Evolutionary conservation across 2,329 filamentous ascomycete species (phyloP).

Genomic region (Albophoma yamanashiensis): DNA sequence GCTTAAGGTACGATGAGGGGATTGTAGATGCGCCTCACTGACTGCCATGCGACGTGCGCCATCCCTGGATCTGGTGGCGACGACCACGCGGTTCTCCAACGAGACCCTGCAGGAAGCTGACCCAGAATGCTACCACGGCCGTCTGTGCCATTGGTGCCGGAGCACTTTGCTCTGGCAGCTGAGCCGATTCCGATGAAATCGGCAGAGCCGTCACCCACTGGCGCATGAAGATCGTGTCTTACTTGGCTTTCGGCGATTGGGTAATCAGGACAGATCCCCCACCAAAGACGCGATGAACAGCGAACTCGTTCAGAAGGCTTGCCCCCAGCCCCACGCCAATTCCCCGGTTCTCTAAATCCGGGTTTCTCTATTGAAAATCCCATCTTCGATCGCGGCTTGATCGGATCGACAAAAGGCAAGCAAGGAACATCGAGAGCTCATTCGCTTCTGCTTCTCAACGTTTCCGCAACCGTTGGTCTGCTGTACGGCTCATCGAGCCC

Average conservation of each 20-base stretch:
- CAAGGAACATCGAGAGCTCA: background rate
- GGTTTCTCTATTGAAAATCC: background rate
- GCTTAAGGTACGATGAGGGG: background rate
- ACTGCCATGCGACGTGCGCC: background rate
- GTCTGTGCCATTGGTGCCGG: background rate
- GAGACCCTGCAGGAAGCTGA: background rate
- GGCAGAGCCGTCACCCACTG: background rate
- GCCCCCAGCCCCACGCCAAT: background rate
- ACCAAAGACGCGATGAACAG: background rate
- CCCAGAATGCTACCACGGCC: background rate
- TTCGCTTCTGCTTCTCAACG: background rate
- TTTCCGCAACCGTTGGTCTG: background rate
- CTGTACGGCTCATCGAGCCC: background rate
- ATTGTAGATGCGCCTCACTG: background rate
- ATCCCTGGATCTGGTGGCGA: background rate
- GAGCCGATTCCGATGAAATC: background rate
- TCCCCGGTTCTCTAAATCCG: background rate
- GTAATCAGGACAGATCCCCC: background rate
- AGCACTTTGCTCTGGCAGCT: background rate
- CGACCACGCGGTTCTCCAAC: background rate
- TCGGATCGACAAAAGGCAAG: too few relatives aligned
- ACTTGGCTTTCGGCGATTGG: background rate
- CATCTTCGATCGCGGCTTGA: background rate
- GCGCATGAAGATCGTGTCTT: background rate
- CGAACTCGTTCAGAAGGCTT: background rate